These are phyloP conservation scores for Leptographium lundbergii DNA, from an alignment of 2,329 filamentous ascomycete genomes.

Conservation along the genomic window DNA sequence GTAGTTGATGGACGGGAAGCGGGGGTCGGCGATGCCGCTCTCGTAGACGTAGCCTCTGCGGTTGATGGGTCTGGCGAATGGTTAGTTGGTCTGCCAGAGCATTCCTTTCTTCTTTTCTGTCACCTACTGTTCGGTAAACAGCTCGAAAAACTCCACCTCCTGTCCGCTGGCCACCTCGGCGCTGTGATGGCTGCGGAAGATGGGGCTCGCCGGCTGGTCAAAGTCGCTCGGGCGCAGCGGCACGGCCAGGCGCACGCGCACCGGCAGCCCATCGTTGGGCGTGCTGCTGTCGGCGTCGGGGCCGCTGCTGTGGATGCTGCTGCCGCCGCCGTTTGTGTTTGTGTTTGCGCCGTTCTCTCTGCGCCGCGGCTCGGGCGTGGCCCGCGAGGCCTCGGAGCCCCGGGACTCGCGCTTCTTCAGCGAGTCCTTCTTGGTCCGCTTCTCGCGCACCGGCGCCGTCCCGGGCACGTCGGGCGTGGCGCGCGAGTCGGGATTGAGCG, in stretches of 20 bases:
- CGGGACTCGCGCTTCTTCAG: conserved; percentile 58
- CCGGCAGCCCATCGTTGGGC: conserved; percentile 33
- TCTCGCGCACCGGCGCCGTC: conserved; percentile 29
- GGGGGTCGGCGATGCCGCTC: conserved; percentile 79
- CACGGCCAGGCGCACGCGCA: conserved; percentile 48
- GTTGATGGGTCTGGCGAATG: conserved; percentile 30
- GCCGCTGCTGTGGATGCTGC: neutral
- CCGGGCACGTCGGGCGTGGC: conserved; percentile 11
- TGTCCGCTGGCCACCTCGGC: conserved; percentile 35
- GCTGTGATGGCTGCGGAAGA: conserved; percentile 44
- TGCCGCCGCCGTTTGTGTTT: too few relatives aligned
- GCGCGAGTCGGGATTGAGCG: conserved; percentile 50
- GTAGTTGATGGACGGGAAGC: conserved; percentile 74
- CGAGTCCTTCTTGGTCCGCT: conserved; percentile 51
- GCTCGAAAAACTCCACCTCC: conserved; percentile 46
- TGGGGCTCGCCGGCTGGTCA: conserved; percentile 42
- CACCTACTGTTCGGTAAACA: conserved; percentile 50
- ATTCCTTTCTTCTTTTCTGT: neutral
- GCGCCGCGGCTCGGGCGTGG: conserved; percentile 43
- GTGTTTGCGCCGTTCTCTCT: conserved; percentile 20
- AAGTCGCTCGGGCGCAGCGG: conserved; percentile 51
- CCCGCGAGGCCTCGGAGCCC: conserved; percentile 31
- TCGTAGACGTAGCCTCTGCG: conserved; percentile 75
- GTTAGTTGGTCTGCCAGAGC: neutral
- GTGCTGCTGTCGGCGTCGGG: neutral